Percentiles rank a stretch among this genome's conserved stretches.
These are phyloP conservation scores for Penicillium waksmanii DNA, from an alignment of 495 filamentous ascomycete genomes.

Conservation along the genomic window DNA sequence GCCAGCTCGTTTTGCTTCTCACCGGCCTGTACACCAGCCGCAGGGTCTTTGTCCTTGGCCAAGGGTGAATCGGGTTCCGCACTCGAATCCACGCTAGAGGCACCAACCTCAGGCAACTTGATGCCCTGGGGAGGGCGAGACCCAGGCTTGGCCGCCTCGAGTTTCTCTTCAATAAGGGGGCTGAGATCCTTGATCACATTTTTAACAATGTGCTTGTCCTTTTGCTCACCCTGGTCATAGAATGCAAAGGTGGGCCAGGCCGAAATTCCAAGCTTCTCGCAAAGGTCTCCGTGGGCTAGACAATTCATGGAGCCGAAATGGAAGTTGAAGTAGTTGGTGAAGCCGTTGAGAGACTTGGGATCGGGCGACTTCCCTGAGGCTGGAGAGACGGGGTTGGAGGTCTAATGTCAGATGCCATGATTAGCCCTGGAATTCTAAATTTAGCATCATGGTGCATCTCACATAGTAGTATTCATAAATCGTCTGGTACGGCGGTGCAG, in stretches of 20 bases:
- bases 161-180: conserved; percentile 70
- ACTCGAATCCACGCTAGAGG: conserved; percentile 47
- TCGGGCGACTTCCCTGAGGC: conserved; percentile 47
- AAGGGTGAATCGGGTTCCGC: conserved; percentile 49
- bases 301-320: conserved; percentile 87
- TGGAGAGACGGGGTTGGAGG: conserved; percentile 69
- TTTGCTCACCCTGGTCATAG: conserved; percentile 76
- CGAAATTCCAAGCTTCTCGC: conserved; percentile 62
- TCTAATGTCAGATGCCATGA: conserved; percentile 41
- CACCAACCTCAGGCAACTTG: conserved; percentile 64
- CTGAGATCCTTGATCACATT: conserved; percentile 65
- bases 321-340: conserved; percentile 82
- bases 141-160: conserved; percentile 79
- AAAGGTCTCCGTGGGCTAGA: conserved; percentile 75
- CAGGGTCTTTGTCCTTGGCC: conserved; percentile 54
- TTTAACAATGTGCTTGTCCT: conserved; percentile 61
- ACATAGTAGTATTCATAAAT: conserved; percentile 93
- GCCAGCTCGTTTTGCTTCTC: conserved; percentile 51
- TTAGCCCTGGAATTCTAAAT: neutral
- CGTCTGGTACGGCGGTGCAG: conserved; percentile 88
- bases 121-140: conserved; percentile 68
- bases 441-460: conserved; percentile 19
- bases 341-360: conserved; percentile 60
- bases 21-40: conserved; percentile 46
- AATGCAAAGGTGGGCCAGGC: conserved; percentile 77